phyloP scores from a whole-genome alignment of 139 green algal genomes.

The Yamagishiella unicocca region DNA sequence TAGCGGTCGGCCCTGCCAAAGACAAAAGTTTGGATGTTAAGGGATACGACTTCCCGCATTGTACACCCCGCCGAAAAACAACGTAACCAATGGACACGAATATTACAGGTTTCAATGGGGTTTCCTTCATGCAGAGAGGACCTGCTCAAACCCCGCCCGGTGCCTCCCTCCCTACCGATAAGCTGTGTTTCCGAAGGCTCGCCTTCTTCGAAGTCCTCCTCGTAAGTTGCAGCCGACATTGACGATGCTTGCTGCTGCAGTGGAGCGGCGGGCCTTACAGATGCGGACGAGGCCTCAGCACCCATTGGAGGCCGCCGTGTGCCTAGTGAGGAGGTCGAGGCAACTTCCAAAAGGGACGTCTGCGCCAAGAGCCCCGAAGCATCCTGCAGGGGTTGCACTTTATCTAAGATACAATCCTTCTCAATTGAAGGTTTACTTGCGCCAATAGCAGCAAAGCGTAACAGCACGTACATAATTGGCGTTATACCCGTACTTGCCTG shows the following conservation, averaged over 20 bases:
- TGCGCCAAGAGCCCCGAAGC: neutral
- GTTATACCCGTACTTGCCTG: no score
- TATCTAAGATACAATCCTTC: no score
- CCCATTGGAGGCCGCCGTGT: neutral
- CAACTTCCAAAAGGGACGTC: neutral
- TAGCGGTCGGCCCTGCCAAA: neutral
- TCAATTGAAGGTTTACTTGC: no score
- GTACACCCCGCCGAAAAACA: no score
- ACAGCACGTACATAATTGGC: no score
- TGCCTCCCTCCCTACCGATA: neutral
- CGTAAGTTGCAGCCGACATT: constrained; percentile 21
- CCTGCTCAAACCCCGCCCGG: no score
- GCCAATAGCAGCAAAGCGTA: no score
- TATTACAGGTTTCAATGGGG: neutral
- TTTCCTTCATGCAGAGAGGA: neutral
- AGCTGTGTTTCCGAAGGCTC: constrained; percentile 9
- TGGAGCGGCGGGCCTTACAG: neutral
- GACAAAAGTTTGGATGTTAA: no score
- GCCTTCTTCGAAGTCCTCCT: constrained; percentile 36
- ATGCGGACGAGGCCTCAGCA: neutral
- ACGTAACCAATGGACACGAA: no score
- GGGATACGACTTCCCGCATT: no score
- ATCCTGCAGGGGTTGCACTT: neutral
- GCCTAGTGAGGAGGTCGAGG: neutral
- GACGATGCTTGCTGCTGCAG: constrained; percentile 14